Evolutionary conservation across 2,329 filamentous ascomycete species (phyloP).

Genomic region (Fusarium sp.): DNA sequence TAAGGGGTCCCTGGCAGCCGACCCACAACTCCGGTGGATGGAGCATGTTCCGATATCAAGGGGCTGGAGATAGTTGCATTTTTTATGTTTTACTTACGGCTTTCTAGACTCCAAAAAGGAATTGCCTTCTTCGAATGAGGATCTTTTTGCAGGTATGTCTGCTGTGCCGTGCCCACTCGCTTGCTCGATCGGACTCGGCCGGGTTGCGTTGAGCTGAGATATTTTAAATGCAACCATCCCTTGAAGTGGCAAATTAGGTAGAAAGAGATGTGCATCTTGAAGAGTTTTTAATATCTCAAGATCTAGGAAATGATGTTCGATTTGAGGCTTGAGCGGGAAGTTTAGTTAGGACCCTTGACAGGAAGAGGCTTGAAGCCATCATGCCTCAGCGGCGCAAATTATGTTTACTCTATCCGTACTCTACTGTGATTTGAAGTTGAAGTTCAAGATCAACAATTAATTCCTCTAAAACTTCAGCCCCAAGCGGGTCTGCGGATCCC

Average conservation of each 20-base stretch:
- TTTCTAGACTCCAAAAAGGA: background rate
- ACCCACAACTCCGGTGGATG: slow-evolving; percentile 16
- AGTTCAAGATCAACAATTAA: background rate
- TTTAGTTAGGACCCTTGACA: background rate
- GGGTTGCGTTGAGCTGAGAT: background rate
- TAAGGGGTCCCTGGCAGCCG: background rate
- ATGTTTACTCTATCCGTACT: background rate
- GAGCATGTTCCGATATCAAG: slow-evolving; percentile 28
- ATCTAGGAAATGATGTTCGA: background rate
- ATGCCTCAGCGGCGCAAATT: slow-evolving; percentile 8
- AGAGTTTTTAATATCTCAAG: slow-evolving; percentile 3
- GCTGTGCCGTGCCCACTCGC: background rate
- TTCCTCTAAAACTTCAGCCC: background rate
- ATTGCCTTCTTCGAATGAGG: background rate
- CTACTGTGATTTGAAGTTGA: background rate
- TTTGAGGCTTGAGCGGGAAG: background rate
- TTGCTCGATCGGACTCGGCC: background rate
- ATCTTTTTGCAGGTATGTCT: background rate
- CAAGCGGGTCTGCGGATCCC: background rate
- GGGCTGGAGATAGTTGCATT: slow-evolving; percentile 30
- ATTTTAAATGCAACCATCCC: background rate
- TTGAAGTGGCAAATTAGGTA: slow-evolving; percentile 35
- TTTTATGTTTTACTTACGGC: background rate
- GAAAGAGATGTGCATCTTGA: background rate
- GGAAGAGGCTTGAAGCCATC: slow-evolving; percentile 23